phyloP scores from a whole-genome alignment of 2,329 filamentous ascomycete genomes.

The Ophiocordyceps sinensis region DNA sequence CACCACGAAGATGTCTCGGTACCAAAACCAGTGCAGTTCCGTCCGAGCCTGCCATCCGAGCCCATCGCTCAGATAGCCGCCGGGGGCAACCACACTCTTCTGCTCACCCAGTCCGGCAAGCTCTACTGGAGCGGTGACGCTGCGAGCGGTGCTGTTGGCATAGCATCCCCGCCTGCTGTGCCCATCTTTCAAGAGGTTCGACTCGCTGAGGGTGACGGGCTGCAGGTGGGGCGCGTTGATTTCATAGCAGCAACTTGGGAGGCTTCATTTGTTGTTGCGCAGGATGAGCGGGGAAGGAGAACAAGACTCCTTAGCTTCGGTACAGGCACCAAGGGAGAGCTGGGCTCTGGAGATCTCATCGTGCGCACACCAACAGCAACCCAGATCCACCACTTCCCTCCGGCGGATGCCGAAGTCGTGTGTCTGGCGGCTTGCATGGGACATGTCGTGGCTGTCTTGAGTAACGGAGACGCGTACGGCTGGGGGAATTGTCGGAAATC shows the following conservation, averaged over 20 bases:
- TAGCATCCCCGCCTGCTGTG: slow-evolving; percentile 14
- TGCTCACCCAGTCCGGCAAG: slow-evolving; percentile 44
- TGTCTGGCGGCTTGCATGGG: slow-evolving; percentile 61
- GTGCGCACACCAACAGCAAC: slow-evolving; percentile 32
- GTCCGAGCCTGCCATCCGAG: slow-evolving; percentile 20
- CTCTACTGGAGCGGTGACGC: slow-evolving; percentile 54
- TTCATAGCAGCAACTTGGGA: slow-evolving; percentile 66
- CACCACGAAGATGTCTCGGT: slow-evolving; percentile 57
- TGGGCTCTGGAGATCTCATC: slow-evolving; percentile 46
- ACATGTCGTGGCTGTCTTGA: slow-evolving; percentile 61
- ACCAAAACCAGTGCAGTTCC: slow-evolving; percentile 48
- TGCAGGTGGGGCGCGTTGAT: slow-evolving; percentile 13
- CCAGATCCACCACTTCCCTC: slow-evolving; percentile 49
- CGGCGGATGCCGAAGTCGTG: slow-evolving; percentile 38
- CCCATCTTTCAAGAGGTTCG: slow-evolving; percentile 25
- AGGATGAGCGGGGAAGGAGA: slow-evolving; percentile 25
- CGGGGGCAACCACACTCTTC: slow-evolving; percentile 78
- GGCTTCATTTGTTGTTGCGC: slow-evolving; percentile 46
- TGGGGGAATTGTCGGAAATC: slow-evolving; percentile 84
- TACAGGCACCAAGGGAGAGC: slow-evolving; percentile 53
- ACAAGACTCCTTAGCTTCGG: slow-evolving; percentile 50
- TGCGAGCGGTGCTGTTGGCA: slow-evolving; percentile 38
- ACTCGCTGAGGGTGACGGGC: slow-evolving; percentile 16
- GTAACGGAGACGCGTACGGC: slow-evolving; percentile 65
- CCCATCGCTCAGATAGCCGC: slow-evolving; percentile 30